These are phyloP conservation scores for Rhizopus sp. DNA, from an alignment of 371 early-diverging fungal genomes.

Conservation along the genomic window DNA sequence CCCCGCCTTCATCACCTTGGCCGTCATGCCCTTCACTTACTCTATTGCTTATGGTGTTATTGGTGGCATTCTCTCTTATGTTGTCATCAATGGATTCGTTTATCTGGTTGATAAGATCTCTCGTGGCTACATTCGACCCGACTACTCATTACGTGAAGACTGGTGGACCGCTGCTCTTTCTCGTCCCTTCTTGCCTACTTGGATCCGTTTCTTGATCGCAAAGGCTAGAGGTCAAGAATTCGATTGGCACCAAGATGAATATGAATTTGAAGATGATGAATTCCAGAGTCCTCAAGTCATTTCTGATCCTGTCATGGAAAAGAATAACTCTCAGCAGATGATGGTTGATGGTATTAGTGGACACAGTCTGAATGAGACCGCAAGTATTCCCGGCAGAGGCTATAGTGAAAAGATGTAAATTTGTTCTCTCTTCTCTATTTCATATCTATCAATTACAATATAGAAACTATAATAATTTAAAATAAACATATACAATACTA, in stretches of 20 bases:
- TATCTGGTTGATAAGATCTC: slow-evolving; percentile 51
- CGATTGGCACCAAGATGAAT: slow-evolving; percentile 42
- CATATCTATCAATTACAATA: too few relatives aligned
- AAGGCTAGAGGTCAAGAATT: slow-evolving; percentile 33
- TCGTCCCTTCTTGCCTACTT: slow-evolving; percentile 38
- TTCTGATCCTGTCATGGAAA: background rate
- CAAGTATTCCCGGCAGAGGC: background rate
- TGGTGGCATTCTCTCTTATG: slow-evolving; percentile 64
- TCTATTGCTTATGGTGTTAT: slow-evolving; percentile 74
- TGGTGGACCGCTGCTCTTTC: slow-evolving; percentile 47
- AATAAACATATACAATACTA: too few relatives aligned
- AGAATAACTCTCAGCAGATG: slow-evolving; percentile 12
- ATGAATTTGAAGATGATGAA: slow-evolving; percentile 28
- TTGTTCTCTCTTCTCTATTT: background rate
- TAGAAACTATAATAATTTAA: too few relatives aligned
- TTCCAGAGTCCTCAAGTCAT: background rate
- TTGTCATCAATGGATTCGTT: slow-evolving; percentile 60
- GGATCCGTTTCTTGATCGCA: slow-evolving; percentile 42
- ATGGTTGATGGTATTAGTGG: slow-evolving; percentile 15
- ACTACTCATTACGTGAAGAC: slow-evolving; percentile 45
- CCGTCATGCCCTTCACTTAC: slow-evolving; percentile 78
- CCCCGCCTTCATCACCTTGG: slow-evolving; percentile 78
- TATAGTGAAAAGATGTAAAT: slow-evolving; percentile 15
- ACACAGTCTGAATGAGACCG: slow-evolving; percentile 15
- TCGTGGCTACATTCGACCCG: slow-evolving; percentile 52